Percentiles rank a stretch among this genome's conserved stretches.
Conservation (phyloP, 768 basidiomycete genomes). For the Suillus fuscotomentosus region DNA sequence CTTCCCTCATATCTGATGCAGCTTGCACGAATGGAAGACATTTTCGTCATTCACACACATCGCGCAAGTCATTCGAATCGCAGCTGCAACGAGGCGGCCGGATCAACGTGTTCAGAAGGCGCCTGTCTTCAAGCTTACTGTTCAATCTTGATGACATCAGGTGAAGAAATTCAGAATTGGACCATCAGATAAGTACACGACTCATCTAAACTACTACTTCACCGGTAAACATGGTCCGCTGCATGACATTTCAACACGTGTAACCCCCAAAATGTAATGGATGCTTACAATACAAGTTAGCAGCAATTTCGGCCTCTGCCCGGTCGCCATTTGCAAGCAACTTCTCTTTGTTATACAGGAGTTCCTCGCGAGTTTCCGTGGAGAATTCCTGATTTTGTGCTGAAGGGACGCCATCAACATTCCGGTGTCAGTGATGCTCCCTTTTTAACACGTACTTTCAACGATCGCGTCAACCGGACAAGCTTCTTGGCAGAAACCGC, state of each 20-base stretch:
- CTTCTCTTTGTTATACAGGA: conserved; percentile 99
- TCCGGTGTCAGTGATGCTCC: conserved; percentile 8
- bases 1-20: neutral
- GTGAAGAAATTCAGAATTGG: neutral
- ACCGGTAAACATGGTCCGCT: conserved; percentile 91
- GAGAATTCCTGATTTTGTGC: conserved; percentile 98
- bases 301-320: conserved; percentile 96
- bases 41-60: neutral
- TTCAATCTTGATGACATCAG: conserved; percentile 2
- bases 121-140: neutral
- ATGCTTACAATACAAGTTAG: conserved; percentile 76
- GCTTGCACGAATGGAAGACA: conserved; percentile 3
- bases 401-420: conserved; percentile 29
- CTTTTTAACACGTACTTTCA: conserved; percentile 68
- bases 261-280: conserved; percentile 11
- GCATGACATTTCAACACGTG: conserved; percentile 22
- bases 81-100: neutral
- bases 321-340: conserved; percentile 93
- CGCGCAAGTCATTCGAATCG: neutral
- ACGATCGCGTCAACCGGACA: conserved; percentile 99
- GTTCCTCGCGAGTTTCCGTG: conserved; percentile 96
- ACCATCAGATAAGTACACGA: conserved; percentile 24
- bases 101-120: conserved; percentile 2
- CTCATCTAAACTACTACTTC: conserved; percentile 22
- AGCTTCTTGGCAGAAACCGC: conserved; percentile 99